phyloP scores from a whole-genome alignment of 768 basidiomycete species.

The Lactifluus pinguis region DNA sequence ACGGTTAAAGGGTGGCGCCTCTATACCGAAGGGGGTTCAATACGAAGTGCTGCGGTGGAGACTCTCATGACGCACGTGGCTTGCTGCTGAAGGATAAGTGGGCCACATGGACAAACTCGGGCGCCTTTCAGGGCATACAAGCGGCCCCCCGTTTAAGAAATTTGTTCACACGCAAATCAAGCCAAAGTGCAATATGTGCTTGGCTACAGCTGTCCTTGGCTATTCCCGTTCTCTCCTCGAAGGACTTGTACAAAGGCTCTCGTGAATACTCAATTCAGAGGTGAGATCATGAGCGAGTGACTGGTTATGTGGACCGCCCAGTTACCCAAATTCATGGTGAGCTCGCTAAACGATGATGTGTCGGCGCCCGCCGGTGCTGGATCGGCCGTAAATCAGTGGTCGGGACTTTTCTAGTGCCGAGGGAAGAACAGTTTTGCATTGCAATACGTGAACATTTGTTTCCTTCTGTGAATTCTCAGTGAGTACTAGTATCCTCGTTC shows the following conservation, averaged over 20 bases:
- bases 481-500: not conserved
- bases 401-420: not conserved
- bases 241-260: not conserved
- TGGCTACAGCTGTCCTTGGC: too few species aligned
- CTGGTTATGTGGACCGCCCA: not conserved
- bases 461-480: not conserved
- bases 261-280: not conserved
- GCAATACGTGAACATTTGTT: not conserved
- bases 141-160: not conserved
- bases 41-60: not conserved
- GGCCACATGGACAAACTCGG: not conserved
- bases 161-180: not conserved
- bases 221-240: not conserved
- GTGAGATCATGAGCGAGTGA: not conserved
- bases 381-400: not conserved
- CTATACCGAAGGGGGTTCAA: not conserved
- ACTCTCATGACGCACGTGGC: conserved; percentile 4
- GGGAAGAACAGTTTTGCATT: not conserved
- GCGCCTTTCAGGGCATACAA: too few species aligned
- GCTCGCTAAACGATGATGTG: not conserved
- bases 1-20: conserved; percentile 5
- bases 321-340: not conserved
- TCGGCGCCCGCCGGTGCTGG: not conserved
- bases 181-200: too few species aligned
- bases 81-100: not conserved